Conservation (phyloP, 1,284 basidiomycete species). For the Boletellus deceptivus region DNA sequence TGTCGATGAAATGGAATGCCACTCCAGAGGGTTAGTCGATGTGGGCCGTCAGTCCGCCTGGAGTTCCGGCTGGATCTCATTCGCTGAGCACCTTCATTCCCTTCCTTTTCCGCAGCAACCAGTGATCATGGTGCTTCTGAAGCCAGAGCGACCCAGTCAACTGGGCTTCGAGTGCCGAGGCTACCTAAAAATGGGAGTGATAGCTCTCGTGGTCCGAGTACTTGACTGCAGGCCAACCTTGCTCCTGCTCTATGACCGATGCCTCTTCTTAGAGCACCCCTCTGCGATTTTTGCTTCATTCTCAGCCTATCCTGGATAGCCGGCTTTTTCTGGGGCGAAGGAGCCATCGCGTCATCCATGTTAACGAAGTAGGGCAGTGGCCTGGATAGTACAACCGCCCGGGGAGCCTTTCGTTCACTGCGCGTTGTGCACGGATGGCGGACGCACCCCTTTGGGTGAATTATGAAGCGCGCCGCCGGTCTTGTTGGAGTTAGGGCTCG, state of each 20-base stretch:
- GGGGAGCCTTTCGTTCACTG: conserved; percentile 29
- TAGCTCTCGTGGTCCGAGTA: too few species aligned
- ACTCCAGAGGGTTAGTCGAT: too few species aligned
- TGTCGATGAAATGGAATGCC: too few species aligned
- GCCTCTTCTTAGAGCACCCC: conserved; percentile 15
- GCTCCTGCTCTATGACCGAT: background rate
- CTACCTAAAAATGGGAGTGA: background rate
- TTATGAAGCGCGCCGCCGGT: conserved; percentile 16
- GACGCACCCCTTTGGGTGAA: conserved; percentile 21
- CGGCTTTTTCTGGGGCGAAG: conserved; percentile 30
- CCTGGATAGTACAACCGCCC: conserved; percentile 36
- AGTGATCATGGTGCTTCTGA: background rate
- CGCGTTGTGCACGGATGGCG: conserved; percentile 28
- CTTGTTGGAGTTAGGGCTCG: conserved; percentile 22
- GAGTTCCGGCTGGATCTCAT: background rate
- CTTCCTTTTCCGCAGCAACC: background rate
- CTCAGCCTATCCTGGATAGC: conserved; percentile 24
- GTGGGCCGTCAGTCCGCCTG: background rate
- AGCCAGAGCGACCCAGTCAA: background rate
- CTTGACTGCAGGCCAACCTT: too few species aligned
- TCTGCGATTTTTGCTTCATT: conserved; percentile 17
- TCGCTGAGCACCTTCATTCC: background rate
- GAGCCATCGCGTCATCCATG: conserved; percentile 31
- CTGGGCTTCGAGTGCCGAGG: conserved; percentile 1
- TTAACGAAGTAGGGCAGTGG: conserved; percentile 27